Percentiles rank a stretch among this genome's conserved stretches.
These are phyloP conservation scores for Suhomyces xylopsoci DNA, from an alignment of 805 yeast genomes.

Conservation along the genomic window DNA sequence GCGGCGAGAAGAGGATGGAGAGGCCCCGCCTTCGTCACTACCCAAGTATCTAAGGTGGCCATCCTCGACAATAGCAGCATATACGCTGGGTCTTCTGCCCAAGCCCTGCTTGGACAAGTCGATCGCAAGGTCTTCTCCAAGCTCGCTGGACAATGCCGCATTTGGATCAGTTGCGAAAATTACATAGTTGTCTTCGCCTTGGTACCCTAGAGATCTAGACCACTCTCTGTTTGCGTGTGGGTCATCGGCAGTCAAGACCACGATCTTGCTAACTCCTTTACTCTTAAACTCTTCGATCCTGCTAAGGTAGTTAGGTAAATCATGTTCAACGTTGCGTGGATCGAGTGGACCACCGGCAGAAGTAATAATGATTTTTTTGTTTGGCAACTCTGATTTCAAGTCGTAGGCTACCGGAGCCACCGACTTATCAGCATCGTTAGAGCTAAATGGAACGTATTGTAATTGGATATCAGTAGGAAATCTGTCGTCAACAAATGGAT, in stretches of 20 bases:
- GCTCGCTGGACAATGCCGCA: constrained; percentile 8
- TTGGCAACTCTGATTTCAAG: constrained; percentile 22
- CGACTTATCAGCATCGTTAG: constrained; percentile 35
- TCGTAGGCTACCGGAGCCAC: constrained; percentile 37
- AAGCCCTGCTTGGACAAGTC: constrained; percentile 5
- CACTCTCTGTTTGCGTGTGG: constrained; percentile 12
- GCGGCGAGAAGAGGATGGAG: constrained; percentile 14
- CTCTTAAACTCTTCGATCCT: constrained; percentile 11
- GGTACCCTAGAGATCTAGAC: constrained; percentile 9
- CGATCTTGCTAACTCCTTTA: constrained; percentile 13
- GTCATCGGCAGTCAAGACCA: constrained; percentile 12
- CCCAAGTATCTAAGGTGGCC: constrained; percentile 18
- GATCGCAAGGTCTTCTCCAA: constrained; percentile 12
- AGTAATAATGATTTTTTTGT: constrained; percentile 11
- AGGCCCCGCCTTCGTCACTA: constrained; percentile 17
- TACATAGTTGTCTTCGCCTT: constrained; percentile 11
- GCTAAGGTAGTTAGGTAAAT: constrained; percentile 11
- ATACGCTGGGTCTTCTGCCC: constrained; percentile 10
- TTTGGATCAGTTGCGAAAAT: constrained; percentile 15
- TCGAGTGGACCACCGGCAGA: constrained; percentile 11
- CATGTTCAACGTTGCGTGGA: constrained; percentile 8
- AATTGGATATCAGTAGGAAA: constrained; percentile 27
- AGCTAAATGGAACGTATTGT: constrained; percentile 29
- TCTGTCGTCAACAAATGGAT: constrained; percentile 15
- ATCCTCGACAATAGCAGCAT: constrained; percentile 17